A percentile compares a stretch with the other conserved stretches of the same genome.
phyloP scores from a whole-genome alignment of 2,329 filamentous ascomycete genomes.

The Rutstroemia sp. region DNA sequence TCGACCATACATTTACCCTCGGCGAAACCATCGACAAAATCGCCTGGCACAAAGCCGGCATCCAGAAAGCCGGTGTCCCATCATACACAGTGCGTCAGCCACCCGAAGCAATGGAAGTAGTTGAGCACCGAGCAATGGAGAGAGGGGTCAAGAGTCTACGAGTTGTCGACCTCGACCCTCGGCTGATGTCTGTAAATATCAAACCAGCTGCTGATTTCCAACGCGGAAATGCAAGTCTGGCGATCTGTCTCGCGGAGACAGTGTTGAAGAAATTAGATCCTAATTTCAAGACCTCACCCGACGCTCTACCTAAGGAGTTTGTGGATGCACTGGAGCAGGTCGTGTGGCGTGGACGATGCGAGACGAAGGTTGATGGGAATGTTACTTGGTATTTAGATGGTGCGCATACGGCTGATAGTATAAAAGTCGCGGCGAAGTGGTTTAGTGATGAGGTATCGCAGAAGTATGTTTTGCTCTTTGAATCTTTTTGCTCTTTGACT shows the following conservation, averaged over 20 bases:
- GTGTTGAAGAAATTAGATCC: conserved; percentile 39
- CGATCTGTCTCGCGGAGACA: conserved; percentile 44
- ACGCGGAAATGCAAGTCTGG: conserved; percentile 48
- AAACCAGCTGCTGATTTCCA: conserved; percentile 49
- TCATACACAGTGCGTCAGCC: conserved; percentile 52
- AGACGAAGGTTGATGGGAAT: conserved; percentile 46
- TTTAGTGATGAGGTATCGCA: conserved; percentile 49
- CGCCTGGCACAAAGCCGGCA: conserved; percentile 68
- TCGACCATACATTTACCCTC: conserved; percentile 59
- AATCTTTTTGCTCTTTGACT: too few species aligned
- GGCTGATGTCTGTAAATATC: conserved; percentile 39
- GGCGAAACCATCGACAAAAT: conserved; percentile 58
- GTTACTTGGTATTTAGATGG: conserved; percentile 87
- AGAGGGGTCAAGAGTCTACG: conserved; percentile 39
- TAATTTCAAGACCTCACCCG: conserved; percentile 19
- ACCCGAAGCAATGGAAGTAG: conserved; percentile 37
- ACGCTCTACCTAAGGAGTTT: conserved; percentile 49
- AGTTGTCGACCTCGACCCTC: conserved; percentile 39
- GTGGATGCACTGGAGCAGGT: conserved; percentile 66
- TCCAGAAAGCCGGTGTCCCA: conserved; percentile 53
- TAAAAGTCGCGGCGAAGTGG: conserved; percentile 75
- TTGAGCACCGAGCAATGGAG: conserved; percentile 44
- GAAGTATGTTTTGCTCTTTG: conserved; percentile 14
- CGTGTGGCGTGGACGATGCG: conserved; percentile 73
- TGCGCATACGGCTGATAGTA: conserved; percentile 86